These are phyloP conservation scores for Hemileccinum impolitum DNA, from an alignment of 768 basidiomycete genomes.

Conservation along the genomic window DNA sequence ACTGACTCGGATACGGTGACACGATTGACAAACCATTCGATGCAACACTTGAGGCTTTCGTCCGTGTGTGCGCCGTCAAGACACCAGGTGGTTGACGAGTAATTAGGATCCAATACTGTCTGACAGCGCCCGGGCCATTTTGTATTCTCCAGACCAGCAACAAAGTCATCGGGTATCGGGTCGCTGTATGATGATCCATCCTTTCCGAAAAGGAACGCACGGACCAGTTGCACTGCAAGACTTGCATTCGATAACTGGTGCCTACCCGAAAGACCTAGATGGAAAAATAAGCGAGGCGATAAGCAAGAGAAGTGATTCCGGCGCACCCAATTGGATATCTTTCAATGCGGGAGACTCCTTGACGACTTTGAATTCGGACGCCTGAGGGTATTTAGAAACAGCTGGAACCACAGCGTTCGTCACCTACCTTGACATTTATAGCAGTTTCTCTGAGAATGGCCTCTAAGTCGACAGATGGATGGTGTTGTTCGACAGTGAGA, in stretches of 20 bases:
- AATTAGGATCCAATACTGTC: slow-evolving; percentile 59
- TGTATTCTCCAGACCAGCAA: slow-evolving; percentile 61
- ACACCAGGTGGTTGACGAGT: slow-evolving; percentile 68
- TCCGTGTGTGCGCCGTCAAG: slow-evolving; percentile 94
- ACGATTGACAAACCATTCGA: slow-evolving; percentile 79
- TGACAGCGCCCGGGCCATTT: slow-evolving; percentile 97
- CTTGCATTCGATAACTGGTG: slow-evolving; percentile 90
- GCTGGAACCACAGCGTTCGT: not conserved
- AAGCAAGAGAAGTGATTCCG: not conserved
- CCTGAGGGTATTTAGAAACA: slow-evolving; percentile 34
- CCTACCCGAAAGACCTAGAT: slow-evolving; percentile 71
- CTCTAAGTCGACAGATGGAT: slow-evolving; percentile 67
- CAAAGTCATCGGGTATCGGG: slow-evolving; percentile 49
- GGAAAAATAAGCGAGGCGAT: slow-evolving; percentile 4
- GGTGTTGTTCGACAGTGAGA: slow-evolving; percentile 74
- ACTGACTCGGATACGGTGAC: slow-evolving; percentile 41
- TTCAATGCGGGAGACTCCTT: slow-evolving; percentile 48
- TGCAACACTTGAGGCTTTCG: slow-evolving; percentile 85
- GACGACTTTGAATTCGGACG: slow-evolving; percentile 66
- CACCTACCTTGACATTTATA: slow-evolving; percentile 56
- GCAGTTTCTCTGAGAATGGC: slow-evolving; percentile 67
- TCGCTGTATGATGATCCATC: slow-evolving; percentile 16
- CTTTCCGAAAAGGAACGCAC: slow-evolving; percentile 52
- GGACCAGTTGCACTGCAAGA: slow-evolving; percentile 74
- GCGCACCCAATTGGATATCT: slow-evolving; percentile 58